Evolutionary conservation across 1,284 basidiomycete genomes (phyloP).

Genomic region (Sutorius eximius): DNA sequence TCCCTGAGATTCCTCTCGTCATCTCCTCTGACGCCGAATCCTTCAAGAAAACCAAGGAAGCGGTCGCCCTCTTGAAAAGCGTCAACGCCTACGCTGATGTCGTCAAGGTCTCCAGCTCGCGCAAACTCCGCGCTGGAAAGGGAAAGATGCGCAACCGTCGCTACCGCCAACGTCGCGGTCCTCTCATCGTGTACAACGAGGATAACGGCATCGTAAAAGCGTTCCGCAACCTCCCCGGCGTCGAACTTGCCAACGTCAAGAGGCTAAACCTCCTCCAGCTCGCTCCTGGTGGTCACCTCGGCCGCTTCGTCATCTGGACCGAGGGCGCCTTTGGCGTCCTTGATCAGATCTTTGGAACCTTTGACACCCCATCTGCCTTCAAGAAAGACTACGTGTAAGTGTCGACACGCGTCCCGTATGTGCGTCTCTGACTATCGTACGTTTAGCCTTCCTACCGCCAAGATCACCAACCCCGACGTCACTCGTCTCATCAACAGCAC

Average conservation of each 20-base stretch:
- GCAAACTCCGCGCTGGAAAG: constrained; percentile 96
- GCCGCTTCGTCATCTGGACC: constrained; percentile 99
- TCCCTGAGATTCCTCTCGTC: constrained; percentile 97
- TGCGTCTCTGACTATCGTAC: background rate
- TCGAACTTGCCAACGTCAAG: constrained; percentile 95
- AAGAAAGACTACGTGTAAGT: constrained; percentile 93
- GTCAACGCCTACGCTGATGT: constrained; percentile 93
- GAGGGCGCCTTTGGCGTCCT: constrained; percentile 91
- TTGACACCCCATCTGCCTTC: constrained; percentile 78
- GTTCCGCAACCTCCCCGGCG: constrained; percentile 98
- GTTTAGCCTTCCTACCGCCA: constrained; percentile 83
- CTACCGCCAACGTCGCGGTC: constrained; percentile 96
- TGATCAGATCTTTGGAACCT: constrained; percentile 94
- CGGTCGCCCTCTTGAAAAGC: constrained; percentile 90
- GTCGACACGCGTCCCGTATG: constrained; percentile 2
- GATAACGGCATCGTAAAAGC: constrained; percentile 98
- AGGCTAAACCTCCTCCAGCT: constrained; percentile 98
- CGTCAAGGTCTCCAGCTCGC: constrained; percentile 95
- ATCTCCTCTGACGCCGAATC: constrained; percentile 80
- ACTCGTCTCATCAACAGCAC: constrained; percentile 98
- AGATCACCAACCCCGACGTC: constrained; percentile 97
- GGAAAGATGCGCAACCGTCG: constrained; percentile 98
- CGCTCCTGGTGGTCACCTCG: constrained; percentile 98
- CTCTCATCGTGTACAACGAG: constrained; percentile 96
- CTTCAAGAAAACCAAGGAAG: constrained; percentile 97